Evolutionary conservation across 2,329 filamentous ascomycete species (phyloP).

Genomic region (Fusarium poae): DNA sequence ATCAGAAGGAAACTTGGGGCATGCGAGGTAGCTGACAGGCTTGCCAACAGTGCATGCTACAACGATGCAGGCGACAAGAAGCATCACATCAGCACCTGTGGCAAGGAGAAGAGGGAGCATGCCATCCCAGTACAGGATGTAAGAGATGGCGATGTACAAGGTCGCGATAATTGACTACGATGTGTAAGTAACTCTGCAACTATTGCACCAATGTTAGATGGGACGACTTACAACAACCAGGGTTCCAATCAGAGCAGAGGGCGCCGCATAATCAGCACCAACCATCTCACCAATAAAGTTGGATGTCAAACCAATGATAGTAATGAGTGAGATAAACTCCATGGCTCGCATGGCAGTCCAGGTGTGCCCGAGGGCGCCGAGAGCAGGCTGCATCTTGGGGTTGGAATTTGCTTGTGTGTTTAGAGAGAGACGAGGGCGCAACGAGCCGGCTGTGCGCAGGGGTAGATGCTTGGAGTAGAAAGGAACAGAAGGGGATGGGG

Average conservation of each 20-base stretch:
- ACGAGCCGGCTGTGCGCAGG: slow-evolving; percentile 56
- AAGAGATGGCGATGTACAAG: slow-evolving; percentile 83
- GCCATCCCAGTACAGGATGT: slow-evolving; percentile 83
- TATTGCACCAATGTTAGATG: neutral
- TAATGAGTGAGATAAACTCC: slow-evolving; percentile 77
- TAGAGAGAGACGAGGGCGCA: slow-evolving; percentile 60
- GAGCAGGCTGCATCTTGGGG: slow-evolving; percentile 63
- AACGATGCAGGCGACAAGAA: slow-evolving; percentile 83
- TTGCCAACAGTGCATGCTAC: slow-evolving; percentile 82
- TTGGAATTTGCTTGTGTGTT: slow-evolving; percentile 52
- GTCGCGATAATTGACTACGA: slow-evolving; percentile 79
- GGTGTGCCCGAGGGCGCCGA: slow-evolving; percentile 81
- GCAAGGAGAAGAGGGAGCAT: slow-evolving; percentile 81
- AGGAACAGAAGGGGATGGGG: slow-evolving; percentile 53
- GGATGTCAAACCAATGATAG: slow-evolving; percentile 82
- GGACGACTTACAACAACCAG: slow-evolving; percentile 77
- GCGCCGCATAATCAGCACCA: slow-evolving; percentile 72
- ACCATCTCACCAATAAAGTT: slow-evolving; percentile 87
- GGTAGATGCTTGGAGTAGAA: slow-evolving; percentile 59
- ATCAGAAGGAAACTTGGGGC: slow-evolving; percentile 64
- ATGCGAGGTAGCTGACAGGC: slow-evolving; percentile 83
- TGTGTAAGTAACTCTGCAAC: slow-evolving; percentile 6
- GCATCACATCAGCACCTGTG: slow-evolving; percentile 72
- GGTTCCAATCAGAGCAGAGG: slow-evolving; percentile 80
- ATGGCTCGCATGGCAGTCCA: slow-evolving; percentile 81